Base-by-base conservation (phyloP, 345 rosid species). In the Bruguiera parviflora region DNA sequence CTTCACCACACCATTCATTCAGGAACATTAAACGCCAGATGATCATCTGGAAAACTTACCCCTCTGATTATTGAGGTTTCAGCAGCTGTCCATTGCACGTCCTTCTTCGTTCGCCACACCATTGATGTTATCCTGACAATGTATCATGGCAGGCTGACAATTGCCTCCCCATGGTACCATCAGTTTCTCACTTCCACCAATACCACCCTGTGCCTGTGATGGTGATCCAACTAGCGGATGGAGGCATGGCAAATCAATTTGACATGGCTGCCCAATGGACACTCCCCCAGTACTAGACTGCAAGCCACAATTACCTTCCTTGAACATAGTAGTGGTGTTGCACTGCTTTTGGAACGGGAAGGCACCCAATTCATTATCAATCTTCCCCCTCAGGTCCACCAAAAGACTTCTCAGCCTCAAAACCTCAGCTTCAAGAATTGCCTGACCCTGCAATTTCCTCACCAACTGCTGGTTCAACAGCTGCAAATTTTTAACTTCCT, bases 401-500 rank as follows among this genome's bases (percentile, higher is more conserved):
- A 86, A 53, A 47, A 87, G 76, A 71, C 80, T 60, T 56, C 80
- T 79, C 46, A 91, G 82, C 75, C 86, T 87, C 63, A 58, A 51
- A 53, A 75, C 67, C 75, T 91, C 96, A 0, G 86, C 82, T 78
- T 87, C 90, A 31, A 89, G 80, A 28, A 63, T 43, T 22, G 81
- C 76, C 75, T 87, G 86, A 32, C 79, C 78, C 51, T 91, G 85
- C 66, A 91, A 63, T 75, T 77, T 85, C 77, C 75, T 81, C 47
- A 63, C 63, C 39, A 91, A 75, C 53, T 86, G 81, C 51, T 84
- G 87, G 69, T 91, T 87, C 71, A 60, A 5, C 43, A 56, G 1
- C 1, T 73, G 78, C 69, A 92, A 39, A 72, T 86, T 85, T 79
- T 73, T 80, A 46, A 86, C 89, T 79, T 92, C 89, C 70, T 89